These are phyloP conservation scores for Umbelopsis sp. DNA, from an alignment of 371 early-diverging fungal species.

Conservation along the genomic window DNA sequence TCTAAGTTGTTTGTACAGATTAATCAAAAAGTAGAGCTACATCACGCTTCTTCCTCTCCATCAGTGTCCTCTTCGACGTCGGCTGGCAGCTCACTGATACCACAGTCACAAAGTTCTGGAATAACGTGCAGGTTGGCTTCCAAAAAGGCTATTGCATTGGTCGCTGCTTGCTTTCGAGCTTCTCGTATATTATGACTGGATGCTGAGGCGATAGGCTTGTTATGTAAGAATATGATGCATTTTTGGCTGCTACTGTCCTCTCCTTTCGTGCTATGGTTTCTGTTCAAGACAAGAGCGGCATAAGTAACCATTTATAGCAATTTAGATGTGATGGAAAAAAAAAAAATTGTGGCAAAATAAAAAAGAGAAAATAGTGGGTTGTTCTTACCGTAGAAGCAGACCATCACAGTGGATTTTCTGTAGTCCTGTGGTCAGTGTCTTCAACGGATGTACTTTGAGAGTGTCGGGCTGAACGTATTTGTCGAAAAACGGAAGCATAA, in stretches of 20 bases:
- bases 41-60: not conserved
- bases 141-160: constrained; percentile 37
- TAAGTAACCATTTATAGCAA: constrained; percentile 3
- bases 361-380: not conserved
- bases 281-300: constrained; percentile 22
- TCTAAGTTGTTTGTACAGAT: not conserved
- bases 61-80: not conserved
- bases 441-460: constrained; percentile 58
- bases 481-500: constrained; percentile 58
- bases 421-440: constrained; percentile 41
- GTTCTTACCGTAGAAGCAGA: constrained; percentile 49
- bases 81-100: not conserved
- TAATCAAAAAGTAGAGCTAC: not conserved
- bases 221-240: constrained; percentile 58
- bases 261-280: constrained; percentile 42
- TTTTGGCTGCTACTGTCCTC: constrained; percentile 38
- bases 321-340: constrained; percentile 1
- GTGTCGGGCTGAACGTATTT: constrained; percentile 56
- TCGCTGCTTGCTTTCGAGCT: constrained; percentile 56
- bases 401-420: constrained; percentile 53
- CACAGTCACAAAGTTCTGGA: constrained; percentile 14
- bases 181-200: constrained; percentile 51
- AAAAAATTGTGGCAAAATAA: not conserved
- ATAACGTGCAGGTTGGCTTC: constrained; percentile 24
- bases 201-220: constrained; percentile 42